Conservation (phyloP, 495 filamentous ascomycete genomes). For the Chaetomium fimeti region DNA sequence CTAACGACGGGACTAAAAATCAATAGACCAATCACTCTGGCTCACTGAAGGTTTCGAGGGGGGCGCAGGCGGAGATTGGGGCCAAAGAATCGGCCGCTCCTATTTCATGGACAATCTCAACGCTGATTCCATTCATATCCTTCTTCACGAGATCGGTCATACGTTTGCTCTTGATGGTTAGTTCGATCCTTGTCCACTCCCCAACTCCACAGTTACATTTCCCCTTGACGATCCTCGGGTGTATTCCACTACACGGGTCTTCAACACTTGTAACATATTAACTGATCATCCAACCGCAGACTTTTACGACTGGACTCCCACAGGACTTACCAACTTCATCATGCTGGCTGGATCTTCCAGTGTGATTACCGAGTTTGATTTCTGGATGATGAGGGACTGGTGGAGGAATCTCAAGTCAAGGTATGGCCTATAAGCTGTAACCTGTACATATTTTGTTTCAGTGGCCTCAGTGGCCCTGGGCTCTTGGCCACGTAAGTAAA, state of each 20-base stretch:
- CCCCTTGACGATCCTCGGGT: no score
- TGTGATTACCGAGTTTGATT: background rate
- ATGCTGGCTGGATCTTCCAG: background rate
- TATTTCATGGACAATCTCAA: background rate
- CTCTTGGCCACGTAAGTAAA: no score
- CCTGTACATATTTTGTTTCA: no score
- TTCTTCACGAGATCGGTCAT: slow-evolving; percentile 2
- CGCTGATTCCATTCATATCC: background rate
- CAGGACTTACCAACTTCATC: background rate
- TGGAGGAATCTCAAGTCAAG: background rate
- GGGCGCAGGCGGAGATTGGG: background rate
- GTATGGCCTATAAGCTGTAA: background rate
- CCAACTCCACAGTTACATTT: no score
- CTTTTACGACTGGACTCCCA: slow-evolving; percentile 2
- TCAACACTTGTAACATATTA: no score
- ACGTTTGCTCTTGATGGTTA: background rate
- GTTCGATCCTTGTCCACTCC: background rate
- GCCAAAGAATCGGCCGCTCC: background rate
- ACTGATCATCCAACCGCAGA: background rate
- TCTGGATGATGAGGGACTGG: slow-evolving; percentile 2
- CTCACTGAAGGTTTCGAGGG: background rate
- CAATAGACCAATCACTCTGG: slow-evolving; percentile 1
- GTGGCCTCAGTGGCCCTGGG: no score
- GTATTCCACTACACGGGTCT: no score
- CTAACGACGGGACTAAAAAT: background rate